A percentile compares a stretch with the other conserved stretches of the same genome.
Evolutionary conservation across 805 yeast species (phyloP).

Genomic region (Pichia heedii): DNA sequence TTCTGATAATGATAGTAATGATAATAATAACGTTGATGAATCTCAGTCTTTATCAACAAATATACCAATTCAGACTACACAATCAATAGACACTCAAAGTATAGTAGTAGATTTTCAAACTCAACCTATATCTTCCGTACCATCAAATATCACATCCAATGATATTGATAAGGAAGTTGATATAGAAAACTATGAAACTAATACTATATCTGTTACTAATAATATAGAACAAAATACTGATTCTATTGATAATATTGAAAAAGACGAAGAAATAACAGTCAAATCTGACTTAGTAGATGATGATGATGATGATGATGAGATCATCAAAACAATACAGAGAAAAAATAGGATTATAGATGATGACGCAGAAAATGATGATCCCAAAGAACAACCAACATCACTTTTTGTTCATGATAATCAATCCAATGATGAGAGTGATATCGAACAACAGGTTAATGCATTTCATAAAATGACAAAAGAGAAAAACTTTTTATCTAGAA

Average conservation of each 20-base stretch:
- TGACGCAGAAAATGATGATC: neutral
- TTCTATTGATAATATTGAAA: neutral
- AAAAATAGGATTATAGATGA: neutral
- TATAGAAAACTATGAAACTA: neutral
- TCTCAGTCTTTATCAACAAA: neutral
- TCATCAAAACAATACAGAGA: neutral
- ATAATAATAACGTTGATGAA: neutral
- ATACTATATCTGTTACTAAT: neutral
- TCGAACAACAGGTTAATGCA: slow-evolving; percentile 3
- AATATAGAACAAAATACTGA: neutral
- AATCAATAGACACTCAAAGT: neutral
- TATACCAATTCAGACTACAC: neutral
- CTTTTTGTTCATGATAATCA: neutral
- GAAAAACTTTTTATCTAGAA: slow-evolving; percentile 23
- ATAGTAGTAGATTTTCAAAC: neutral
- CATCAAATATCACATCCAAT: too few relatives aligned
- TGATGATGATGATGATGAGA: slow-evolving; percentile 8
- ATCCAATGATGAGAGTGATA: neutral
- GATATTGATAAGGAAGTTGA: too few relatives aligned
- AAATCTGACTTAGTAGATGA: too few relatives aligned
- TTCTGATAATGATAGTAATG: neutral
- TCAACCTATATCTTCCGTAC: neutral
- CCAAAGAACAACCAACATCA: neutral
- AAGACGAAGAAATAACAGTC: neutral
- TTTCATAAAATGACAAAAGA: slow-evolving; percentile 19